Conservation (phyloP, 805 yeast species). For the Ogataea philodendri region DNA sequence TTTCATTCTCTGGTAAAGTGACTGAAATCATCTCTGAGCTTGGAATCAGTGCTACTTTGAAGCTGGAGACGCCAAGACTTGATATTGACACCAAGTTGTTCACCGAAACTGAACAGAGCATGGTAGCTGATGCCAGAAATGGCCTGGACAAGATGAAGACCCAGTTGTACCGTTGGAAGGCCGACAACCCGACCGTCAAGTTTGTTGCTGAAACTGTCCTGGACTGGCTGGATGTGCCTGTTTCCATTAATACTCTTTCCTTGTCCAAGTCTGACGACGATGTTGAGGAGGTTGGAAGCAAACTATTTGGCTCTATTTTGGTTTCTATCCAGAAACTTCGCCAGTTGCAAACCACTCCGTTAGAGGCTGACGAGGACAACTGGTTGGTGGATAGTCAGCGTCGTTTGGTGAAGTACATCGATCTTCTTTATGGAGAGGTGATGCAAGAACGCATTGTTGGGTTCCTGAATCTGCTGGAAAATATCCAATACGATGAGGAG, state of each 20-base stretch:
- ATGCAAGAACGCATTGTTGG: conserved; percentile 15
- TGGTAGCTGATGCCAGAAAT: background rate
- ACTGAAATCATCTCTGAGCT: conserved; percentile 1
- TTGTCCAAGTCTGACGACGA: conserved; percentile 17
- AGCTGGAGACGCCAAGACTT: background rate
- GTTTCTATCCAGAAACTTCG: conserved; percentile 64
- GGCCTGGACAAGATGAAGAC: background rate
- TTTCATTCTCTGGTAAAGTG: conserved; percentile 5
- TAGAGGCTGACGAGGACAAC: conserved; percentile 54
- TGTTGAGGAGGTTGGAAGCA: conserved; percentile 49
- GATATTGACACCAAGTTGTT: background rate
- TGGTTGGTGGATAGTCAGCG: conserved; percentile 62
- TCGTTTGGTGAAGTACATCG: conserved; percentile 41
- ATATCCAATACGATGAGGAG: conserved; percentile 36
- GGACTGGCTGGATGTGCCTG: conserved; percentile 8
- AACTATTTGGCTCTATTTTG: conserved; percentile 56
- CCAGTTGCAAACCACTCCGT: conserved; percentile 32
- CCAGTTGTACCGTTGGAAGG: conserved; percentile 37
- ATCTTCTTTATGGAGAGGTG: conserved; percentile 31
- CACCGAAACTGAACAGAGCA: conserved; percentile 2
- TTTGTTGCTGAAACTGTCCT: conserved; percentile 33
- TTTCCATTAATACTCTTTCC: conserved; percentile 13
- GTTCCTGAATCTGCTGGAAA: conserved; percentile 37
- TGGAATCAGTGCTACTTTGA: background rate
- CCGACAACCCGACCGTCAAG: conserved; percentile 29